Percentiles rank a stretch among this genome's conserved stretches.
These are phyloP conservation scores for Apiotrichum veenhuisii DNA, from an alignment of 1,284 basidiomycete genomes.

Conservation along the genomic window DNA sequence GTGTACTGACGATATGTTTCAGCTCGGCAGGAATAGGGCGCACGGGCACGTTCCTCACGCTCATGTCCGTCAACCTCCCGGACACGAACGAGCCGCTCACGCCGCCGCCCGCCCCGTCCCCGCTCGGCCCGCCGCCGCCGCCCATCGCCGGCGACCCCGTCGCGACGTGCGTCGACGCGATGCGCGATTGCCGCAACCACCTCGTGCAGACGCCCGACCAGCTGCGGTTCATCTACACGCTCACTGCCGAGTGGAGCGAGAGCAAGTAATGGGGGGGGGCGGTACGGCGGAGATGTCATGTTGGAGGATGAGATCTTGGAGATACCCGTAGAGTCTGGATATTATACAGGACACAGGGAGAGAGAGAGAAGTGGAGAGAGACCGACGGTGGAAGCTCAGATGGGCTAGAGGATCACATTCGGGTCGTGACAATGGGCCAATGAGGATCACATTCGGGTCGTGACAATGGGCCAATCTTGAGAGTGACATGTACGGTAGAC, in stretches of 20 bases:
- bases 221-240: constrained; percentile 26
- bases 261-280: too few species aligned
- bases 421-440: too few species aligned
- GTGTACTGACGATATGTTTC: not conserved
- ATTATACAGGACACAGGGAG: too few species aligned
- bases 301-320: too few species aligned
- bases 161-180: constrained; percentile 30
- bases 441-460: too few species aligned
- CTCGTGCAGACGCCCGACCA: constrained; percentile 40
- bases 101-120: constrained; percentile 11
- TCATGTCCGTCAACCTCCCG: constrained; percentile 30
- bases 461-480: too few species aligned
- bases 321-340: too few species aligned
- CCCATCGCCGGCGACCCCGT: constrained; percentile 25
- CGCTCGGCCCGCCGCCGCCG: constrained; percentile 26
- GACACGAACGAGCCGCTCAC: not conserved
- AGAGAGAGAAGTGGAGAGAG: too few species aligned
- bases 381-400: too few species aligned
- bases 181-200: constrained; percentile 37
- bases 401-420: too few species aligned
- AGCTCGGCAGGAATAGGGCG: constrained; percentile 47
- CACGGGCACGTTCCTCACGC: constrained; percentile 43
- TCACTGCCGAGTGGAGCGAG: constrained; percentile 2
- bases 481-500: too few species aligned
- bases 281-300: too few species aligned